Base-by-base conservation (phyloP, 192 early-diverging fungal species). In the Kappamyces sp. region DNA sequence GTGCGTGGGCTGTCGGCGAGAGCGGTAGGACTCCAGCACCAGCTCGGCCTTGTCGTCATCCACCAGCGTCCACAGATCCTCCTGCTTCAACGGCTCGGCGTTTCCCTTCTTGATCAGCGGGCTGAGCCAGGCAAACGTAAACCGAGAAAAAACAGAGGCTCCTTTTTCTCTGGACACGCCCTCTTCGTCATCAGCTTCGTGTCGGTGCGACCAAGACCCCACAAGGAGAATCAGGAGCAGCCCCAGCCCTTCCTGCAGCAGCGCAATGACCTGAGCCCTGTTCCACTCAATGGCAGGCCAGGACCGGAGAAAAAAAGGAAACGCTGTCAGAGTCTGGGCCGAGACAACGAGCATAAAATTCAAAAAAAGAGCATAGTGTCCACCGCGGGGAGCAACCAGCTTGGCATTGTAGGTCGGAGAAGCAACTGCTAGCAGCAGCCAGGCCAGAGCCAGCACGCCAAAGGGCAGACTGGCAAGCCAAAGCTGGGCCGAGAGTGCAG, bases 91-190 rank as follows among this genome's bases (percentile, higher is more conserved):
- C 1, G 64, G 54, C 2, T 55, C 2, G 2, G 22, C 8, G 41
- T 48, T 57, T 5, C 79, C 79, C 32, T 66, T 45, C 2, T 57
- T 38, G 55, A 81, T 70, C 12, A 81, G 42, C 1, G 67, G 61
- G 57, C 60, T 63, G 40, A 76, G 45, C 79, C 79, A 81, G 11
- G 62, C 48, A 57, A 78, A 81, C 15, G 69, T 66, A 31, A 74
- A 31, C 8, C 64, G 54, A 4, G 60, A 51, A 61, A 81, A 66
- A 11, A 77, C 36, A 1, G 52, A 47, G 9, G 78, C 66, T 22
- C 55, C 55, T 38, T 58, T 58, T 45, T 58, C 55, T 29, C 37
- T 31, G 4, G 55, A 58, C 41, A 58, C 29, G 14, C 36, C 35
- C 33, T 58, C 55, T 45, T 32, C 55, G 35, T 58, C 37, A 34